Conservation (phyloP, 75 land plant genomes). For the Azolla pinnata region DNA sequence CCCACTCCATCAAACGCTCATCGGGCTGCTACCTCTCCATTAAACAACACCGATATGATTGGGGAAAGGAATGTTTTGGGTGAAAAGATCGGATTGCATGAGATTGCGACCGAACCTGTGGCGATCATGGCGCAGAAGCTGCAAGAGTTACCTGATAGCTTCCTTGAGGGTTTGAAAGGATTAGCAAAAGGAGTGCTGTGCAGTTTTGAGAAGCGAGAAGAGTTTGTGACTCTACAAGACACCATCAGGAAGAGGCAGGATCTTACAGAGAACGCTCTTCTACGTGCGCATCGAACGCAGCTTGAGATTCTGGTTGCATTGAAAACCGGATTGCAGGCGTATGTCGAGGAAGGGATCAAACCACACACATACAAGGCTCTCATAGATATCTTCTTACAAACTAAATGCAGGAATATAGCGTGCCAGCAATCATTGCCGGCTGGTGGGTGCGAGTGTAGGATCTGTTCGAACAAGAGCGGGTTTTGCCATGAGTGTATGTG, state of each 20-base stretch:
- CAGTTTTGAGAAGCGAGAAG: slow-evolving; percentile 50
- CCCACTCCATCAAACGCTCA: background rate
- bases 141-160: slow-evolving; percentile 59
- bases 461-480: slow-evolving; percentile 67
- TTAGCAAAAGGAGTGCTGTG: slow-evolving; percentile 43
- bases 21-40: slow-evolving; percentile 16
- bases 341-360: slow-evolving; percentile 28
- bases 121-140: slow-evolving; percentile 62
- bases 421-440: slow-evolving; percentile 70
- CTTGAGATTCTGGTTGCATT: slow-evolving; percentile 71
- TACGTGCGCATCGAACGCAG: slow-evolving; percentile 48
- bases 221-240: slow-evolving; percentile 49
- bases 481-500: slow-evolving; percentile 97
- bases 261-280: slow-evolving; percentile 50
- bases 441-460: slow-evolving; percentile 90
- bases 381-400: slow-evolving; percentile 58
- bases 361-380: slow-evolving; percentile 38
- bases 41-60: slow-evolving; percentile 16
- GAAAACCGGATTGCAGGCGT: slow-evolving; percentile 63
- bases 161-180: slow-evolving; percentile 49
- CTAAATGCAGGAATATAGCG: slow-evolving; percentile 57
- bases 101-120: slow-evolving; percentile 75
- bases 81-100: slow-evolving; percentile 43
- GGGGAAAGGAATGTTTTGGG: slow-evolving; percentile 14
- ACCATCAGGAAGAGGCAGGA: slow-evolving; percentile 58